Evolutionary conservation across 352 stramenopile species (phyloP).

Genomic region (Phytophthora palmivora): DNA sequence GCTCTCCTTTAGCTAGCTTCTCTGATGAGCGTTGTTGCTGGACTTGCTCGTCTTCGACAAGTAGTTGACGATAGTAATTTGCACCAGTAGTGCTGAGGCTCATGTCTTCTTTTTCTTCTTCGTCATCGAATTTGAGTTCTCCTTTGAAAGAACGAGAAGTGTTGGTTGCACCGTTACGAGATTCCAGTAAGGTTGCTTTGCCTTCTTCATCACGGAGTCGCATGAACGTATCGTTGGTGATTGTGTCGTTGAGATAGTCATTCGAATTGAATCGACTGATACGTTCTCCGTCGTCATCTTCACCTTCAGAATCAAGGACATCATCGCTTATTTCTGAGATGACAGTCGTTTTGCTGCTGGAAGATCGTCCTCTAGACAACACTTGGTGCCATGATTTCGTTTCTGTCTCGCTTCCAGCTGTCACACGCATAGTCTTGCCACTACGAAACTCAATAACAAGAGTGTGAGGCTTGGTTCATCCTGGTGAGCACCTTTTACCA

Average conservation of each 20-base stretch:
- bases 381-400: conserved; percentile 58
- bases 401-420: conserved; percentile 35
- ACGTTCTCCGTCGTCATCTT: conserved; percentile 24
- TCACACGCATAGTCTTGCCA: conserved; percentile 48
- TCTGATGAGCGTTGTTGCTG: conserved; percentile 37
- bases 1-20: conserved; percentile 33
- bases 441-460: conserved; percentile 51
- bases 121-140: conserved; percentile 57
- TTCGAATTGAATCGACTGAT: conserved; percentile 53
- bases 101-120: conserved; percentile 45
- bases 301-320: conserved; percentile 24
- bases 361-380: conserved; percentile 34
- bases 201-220: conserved; percentile 50
- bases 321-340: conserved; percentile 35
- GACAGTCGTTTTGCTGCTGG: conserved; percentile 23
- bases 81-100: conserved; percentile 40
- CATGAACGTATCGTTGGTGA: conserved; percentile 78
- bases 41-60: conserved; percentile 49
- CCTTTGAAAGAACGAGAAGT: conserved; percentile 60
- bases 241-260: conserved; percentile 81
- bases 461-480: conserved; percentile 63
- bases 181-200: conserved; percentile 39
- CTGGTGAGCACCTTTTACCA: conserved; percentile 48
- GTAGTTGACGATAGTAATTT: conserved; percentile 57
- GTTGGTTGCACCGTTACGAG: conserved; percentile 13